Base-by-base conservation (phyloP, 495 filamentous ascomycete species). In the Aspergillus heteromorphus region DNA sequence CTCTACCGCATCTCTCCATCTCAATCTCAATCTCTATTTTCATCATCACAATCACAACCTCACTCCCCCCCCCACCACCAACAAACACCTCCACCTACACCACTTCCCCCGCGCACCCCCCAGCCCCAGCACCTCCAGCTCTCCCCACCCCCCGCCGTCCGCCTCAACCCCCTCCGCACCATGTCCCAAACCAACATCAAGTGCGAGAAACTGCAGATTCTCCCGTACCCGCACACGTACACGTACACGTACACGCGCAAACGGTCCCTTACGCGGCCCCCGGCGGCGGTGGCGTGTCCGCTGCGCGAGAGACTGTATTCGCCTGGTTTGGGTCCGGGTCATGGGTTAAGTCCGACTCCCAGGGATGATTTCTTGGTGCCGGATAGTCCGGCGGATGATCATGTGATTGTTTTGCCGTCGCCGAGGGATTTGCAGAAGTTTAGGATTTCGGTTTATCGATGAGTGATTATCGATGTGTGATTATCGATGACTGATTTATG, bases 391-490 rank as follows among this genome's bases (percentile, higher is more conserved):
- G 23, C 4, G 0, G 40, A 43, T 3, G 40, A 43, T 9, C 40
- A 43, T 21, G 27, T 47, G 14, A 47, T 47, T 29, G 43, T 47
- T 3, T 16, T 47, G 21, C 43, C 43, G 3, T 47, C 43, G 13
- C 43, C 43, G 13, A 6, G 43, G 11, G 43, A 47, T 10, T 13
- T 47, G 21, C 23, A 47, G 43, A 47, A 23, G 43, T 47, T 47
- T 29, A 9, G 43, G 7, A 27, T 47, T 13, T 25, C 20, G 16
- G 7, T 47, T 19, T 16, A 47, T 5, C 2, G 13, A 16, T 47
- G 43, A 45, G 42, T 6, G 42, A 3, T 9, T 6, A n/a, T n/a
- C n/a, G n/a, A 6, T 65, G 59, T 45, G 63, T 63, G n/a, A n/a
- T n/a, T n/a, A n/a, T n/a, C n/a, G n/a, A n/a, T n/a, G n/a, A n/a